Evolutionary conservation across 2,329 filamentous ascomycete species (phyloP).

Genomic region (Fusarium drepaniforme): DNA sequence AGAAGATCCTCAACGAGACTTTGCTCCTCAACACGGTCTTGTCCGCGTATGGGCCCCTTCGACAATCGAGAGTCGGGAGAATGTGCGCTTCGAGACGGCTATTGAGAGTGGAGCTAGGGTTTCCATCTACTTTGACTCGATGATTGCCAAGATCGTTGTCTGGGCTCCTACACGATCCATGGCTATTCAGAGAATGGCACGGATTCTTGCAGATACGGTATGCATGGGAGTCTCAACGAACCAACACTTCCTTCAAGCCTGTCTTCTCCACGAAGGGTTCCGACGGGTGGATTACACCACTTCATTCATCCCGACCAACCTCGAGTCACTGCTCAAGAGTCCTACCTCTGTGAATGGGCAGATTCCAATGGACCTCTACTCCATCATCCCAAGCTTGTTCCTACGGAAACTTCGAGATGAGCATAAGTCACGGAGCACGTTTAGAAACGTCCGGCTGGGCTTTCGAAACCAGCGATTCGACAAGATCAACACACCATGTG

Average conservation of each 20-base stretch:
- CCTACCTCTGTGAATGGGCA: background rate
- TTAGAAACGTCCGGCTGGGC: background rate
- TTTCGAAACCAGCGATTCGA: background rate
- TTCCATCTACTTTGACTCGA: constrained; percentile 60
- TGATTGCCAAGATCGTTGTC: constrained; percentile 61
- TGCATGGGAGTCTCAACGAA: constrained; percentile 48
- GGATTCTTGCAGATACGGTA: constrained; percentile 49
- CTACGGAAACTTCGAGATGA: background rate
- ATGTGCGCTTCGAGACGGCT: constrained; percentile 56
- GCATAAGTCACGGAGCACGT: background rate
- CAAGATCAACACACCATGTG: background rate
- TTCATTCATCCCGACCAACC: constrained; percentile 76
- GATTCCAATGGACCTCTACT: background rate
- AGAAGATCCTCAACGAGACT: constrained; percentile 54
- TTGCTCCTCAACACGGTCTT: constrained; percentile 47
- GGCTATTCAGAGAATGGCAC: constrained; percentile 51
- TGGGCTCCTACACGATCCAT: constrained; percentile 53
- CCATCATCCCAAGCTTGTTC: background rate
- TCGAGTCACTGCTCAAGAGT: constrained; percentile 66
- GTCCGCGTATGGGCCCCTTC: constrained; percentile 49
- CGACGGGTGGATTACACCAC: constrained; percentile 60
- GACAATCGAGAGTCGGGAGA: background rate
- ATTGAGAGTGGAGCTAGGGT: constrained; percentile 51
- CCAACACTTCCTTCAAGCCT: constrained; percentile 70
- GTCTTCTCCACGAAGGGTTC: constrained; percentile 74